These are phyloP conservation scores for Cunninghamia lanceolata DNA, from an alignment of 75 land plant species.

Conservation along the genomic window DNA sequence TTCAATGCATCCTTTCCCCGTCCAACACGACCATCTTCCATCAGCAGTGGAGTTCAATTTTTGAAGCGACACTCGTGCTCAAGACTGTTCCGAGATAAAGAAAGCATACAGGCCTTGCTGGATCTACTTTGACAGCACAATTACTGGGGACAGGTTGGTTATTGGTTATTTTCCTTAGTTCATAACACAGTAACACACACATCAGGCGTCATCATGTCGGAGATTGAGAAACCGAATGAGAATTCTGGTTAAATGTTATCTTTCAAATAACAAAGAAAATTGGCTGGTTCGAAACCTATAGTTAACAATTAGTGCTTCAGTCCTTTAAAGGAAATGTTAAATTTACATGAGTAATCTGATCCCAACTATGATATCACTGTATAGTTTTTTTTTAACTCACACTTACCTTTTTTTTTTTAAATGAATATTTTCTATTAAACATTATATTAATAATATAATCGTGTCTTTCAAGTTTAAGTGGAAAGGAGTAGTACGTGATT, in stretches of 20 bases:
- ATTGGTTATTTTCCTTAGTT: slow-evolving; percentile 15
- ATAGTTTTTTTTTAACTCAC: no score
- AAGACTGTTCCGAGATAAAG: slow-evolving; percentile 48
- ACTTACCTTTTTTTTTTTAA: no score
- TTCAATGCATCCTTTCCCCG: slow-evolving; percentile 51
- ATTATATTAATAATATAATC: no score
- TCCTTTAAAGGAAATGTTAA: neutral
- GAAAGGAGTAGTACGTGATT: no score
- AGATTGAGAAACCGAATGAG: neutral
- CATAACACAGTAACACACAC: neutral
- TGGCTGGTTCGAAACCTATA: neutral
- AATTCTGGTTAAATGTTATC: neutral
- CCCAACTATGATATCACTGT: neutral
- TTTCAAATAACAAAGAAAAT: neutral
- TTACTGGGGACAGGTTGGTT: slow-evolving; percentile 71
- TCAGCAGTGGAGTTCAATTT: slow-evolving; percentile 79
- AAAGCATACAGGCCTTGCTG: slow-evolving; percentile 62
- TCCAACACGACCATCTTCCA: slow-evolving; percentile 49
- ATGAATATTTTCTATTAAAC: no score
- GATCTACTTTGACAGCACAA: slow-evolving; percentile 76
- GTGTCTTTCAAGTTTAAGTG: no score
- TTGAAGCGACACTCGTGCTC: slow-evolving; percentile 91
- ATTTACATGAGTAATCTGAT: neutral
- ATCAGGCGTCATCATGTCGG: neutral
- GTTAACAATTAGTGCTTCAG: neutral